Percentiles rank a stretch among this genome's conserved stretches.
Conservation (phyloP, 306 rosid genomes). For the Delonix regia region DNA sequence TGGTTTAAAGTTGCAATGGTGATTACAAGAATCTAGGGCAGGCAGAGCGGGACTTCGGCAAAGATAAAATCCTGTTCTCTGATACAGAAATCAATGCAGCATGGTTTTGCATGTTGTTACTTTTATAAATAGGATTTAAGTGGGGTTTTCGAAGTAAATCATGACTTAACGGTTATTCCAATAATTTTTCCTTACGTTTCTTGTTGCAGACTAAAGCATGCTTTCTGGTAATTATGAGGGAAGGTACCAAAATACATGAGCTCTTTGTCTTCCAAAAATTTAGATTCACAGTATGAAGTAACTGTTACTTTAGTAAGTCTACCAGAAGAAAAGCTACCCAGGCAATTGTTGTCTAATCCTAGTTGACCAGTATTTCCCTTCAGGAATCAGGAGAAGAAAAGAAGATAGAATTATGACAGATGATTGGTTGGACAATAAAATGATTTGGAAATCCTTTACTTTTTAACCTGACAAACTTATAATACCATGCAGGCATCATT, state of each 20-base stretch:
- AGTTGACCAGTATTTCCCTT: slow-evolving; percentile 6
- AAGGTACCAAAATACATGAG: background rate
- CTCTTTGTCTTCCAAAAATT: background rate
- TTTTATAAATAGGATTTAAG: background rate
- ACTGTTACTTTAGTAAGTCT: background rate
- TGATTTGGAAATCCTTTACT: slow-evolving; percentile 10
- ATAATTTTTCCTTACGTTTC: background rate
- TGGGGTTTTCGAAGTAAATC: background rate
- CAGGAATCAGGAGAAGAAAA: slow-evolving; percentile 12
- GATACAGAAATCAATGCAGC: background rate
- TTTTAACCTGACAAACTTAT: slow-evolving; percentile 8
- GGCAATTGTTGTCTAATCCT: background rate
- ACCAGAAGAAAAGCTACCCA: background rate
- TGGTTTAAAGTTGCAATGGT: background rate
- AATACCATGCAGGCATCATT: slow-evolving; percentile 60
- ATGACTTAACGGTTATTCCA: background rate
- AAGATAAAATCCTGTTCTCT: background rate
- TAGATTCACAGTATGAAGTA: background rate
- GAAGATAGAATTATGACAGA: slow-evolving; percentile 1
- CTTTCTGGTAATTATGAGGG: background rate
- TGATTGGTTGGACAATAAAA: background rate
- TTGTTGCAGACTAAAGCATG: background rate
- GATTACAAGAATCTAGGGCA: background rate
- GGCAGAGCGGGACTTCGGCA: background rate
- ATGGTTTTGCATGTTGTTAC: background rate